phyloP scores from a whole-genome alignment of 78 protist genomes.

The Goniomonas avonlea region DNA sequence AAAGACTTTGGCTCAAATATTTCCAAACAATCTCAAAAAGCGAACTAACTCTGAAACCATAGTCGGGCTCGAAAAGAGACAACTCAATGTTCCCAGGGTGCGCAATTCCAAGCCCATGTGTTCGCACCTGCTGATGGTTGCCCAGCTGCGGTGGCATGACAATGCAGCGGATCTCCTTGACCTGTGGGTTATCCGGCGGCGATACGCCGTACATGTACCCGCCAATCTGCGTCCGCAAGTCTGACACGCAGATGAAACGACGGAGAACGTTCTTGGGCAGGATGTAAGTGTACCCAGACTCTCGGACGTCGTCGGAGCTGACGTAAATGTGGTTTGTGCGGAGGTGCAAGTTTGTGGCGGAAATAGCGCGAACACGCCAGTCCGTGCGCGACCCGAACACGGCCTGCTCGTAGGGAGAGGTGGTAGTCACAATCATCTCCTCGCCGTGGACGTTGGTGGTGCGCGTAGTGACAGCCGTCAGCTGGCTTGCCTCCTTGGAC shows the following conservation, averaged over 20 bases:
- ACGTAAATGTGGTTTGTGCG: conserved; percentile 97
- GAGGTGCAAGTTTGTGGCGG: conserved; percentile 92
- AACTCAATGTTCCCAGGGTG: too few relatives aligned
- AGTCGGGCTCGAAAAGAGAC: too few relatives aligned
- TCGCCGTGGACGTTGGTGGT: conserved; percentile 93
- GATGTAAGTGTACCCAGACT: conserved; percentile 88
- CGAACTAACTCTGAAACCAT: too few relatives aligned
- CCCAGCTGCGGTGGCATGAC: conserved; percentile 98
- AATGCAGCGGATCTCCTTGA: conserved; percentile 93
- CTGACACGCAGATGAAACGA: conserved; percentile 84
- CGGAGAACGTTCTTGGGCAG: conserved; percentile 95
- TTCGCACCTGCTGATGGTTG: conserved; percentile 83
- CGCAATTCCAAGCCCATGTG: too few relatives aligned
- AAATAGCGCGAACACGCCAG: conserved; percentile 98
- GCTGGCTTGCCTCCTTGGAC: conserved; percentile 49
- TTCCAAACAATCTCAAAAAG: too few relatives aligned
- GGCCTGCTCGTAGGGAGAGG: conserved; percentile 84
- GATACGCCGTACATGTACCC: conserved; percentile 91
- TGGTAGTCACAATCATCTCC: conserved; percentile 86
- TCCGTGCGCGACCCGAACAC: conserved; percentile 80
- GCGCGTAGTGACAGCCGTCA: conserved; percentile 78
- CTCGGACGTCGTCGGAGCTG: conserved; percentile 74
- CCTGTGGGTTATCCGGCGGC: conserved; percentile 92
- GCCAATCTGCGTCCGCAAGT: conserved; percentile 92
- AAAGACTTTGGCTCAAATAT: too few relatives aligned